A percentile compares a stretch with the other conserved stretches of the same genome.
phyloP scores from a whole-genome alignment of 352 stramenopile species.

The Elongisporangium undulatum region DNA sequence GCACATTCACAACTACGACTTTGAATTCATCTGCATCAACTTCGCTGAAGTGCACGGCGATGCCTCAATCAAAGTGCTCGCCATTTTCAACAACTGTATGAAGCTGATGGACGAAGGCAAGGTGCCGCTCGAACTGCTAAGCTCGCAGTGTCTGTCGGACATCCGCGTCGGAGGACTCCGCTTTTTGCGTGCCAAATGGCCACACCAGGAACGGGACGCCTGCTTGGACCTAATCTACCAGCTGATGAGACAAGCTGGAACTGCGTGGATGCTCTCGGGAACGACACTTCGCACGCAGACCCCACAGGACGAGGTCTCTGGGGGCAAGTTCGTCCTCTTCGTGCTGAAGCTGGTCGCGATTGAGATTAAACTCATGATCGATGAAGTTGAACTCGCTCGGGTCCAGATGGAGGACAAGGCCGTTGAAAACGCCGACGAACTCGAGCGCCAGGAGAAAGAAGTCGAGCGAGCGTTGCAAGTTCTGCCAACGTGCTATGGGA shows the following conservation, averaged over 20 bases:
- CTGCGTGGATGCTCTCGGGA: constrained; percentile 56
- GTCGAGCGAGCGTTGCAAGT: constrained; percentile 49
- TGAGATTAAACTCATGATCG: constrained; percentile 85
- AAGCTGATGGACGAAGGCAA: constrained; percentile 34
- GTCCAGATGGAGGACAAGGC: constrained; percentile 63
- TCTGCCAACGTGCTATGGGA: constrained; percentile 72
- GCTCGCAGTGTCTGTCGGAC: constrained; percentile 46
- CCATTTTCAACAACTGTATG: constrained; percentile 56
- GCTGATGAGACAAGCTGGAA: constrained; percentile 57
- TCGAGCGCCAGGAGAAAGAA: constrained; percentile 38
- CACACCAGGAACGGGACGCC: constrained; percentile 62
- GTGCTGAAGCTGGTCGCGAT: constrained; percentile 76
- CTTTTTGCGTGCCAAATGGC: constrained; percentile 69
- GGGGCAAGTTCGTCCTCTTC: constrained; percentile 71
- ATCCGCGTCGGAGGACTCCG: constrained; percentile 52
- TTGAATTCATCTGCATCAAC: constrained; percentile 61
- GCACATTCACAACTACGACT: constrained; percentile 41
- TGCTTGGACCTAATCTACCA: constrained; percentile 52
- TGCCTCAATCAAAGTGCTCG: constrained; percentile 34
- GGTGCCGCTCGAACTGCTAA: constrained; percentile 44
- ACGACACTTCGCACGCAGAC: constrained; percentile 44
- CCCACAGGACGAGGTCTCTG: constrained; percentile 46
- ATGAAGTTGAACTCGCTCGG: constrained; percentile 70
- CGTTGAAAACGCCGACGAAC: constrained; percentile 40
- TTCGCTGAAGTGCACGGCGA: constrained; percentile 35